Conservation (phyloP, 1,284 basidiomycete species). For the Cutaneotrichosporon sp. region DNA sequence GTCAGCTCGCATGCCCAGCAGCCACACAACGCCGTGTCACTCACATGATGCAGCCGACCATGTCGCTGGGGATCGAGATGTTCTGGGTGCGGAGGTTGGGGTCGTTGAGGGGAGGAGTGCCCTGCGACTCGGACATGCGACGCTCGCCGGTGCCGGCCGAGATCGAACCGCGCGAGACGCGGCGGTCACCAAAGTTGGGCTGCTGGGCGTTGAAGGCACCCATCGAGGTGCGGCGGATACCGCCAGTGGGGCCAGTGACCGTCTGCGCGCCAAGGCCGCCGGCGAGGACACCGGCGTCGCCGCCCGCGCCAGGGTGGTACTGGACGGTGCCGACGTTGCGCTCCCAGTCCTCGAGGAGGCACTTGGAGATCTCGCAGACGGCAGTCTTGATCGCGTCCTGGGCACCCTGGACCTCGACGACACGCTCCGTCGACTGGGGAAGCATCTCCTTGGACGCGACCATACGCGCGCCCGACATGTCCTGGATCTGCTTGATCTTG, state of each 20-base stretch:
- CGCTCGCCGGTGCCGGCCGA: constrained; percentile 41
- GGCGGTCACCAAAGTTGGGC: constrained; percentile 23
- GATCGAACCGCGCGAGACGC: constrained; percentile 27
- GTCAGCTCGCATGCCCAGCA: constrained; percentile 7
- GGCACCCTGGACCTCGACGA: constrained; percentile 93
- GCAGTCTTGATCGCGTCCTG: constrained; percentile 89
- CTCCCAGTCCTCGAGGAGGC: constrained; percentile 96
- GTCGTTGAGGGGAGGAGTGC: constrained; percentile 58
- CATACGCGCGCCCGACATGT: constrained; percentile 93
- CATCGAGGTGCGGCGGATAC: constrained; percentile 52
- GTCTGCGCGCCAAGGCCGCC: constrained; percentile 55
- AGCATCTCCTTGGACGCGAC: constrained; percentile 99
- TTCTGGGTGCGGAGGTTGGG: constrained; percentile 93
- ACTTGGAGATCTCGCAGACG: constrained; percentile 92
- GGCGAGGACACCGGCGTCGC: constrained; percentile 63
- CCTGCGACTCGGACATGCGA: constrained; percentile 56
- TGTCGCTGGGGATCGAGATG: constrained; percentile 97
- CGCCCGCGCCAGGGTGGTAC: constrained; percentile 87
- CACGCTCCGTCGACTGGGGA: constrained; percentile 95
- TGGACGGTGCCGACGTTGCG: constrained; percentile 87
- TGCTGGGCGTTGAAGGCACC: constrained; percentile 33
- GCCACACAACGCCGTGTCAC: constrained; percentile 16
- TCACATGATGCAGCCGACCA: constrained; percentile 94
- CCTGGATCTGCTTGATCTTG: constrained; percentile 99
- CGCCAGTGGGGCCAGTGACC: constrained; percentile 55